Evolutionary conservation across 1,139 yeast species (phyloP).

Genomic region (Yamadazyma atlantica): DNA sequence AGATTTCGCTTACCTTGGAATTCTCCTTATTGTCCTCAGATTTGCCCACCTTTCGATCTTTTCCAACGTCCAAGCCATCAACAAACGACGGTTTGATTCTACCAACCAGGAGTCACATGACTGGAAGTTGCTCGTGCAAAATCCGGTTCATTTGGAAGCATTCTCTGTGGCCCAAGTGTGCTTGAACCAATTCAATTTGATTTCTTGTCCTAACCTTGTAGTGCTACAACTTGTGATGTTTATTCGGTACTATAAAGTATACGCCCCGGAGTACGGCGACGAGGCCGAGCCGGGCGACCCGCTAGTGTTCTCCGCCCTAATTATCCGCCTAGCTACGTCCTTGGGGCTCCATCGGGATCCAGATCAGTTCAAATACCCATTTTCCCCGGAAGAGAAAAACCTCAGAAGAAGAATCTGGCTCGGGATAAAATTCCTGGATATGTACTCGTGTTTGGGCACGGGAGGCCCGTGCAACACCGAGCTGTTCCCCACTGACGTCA

Average conservation of each 20-base stretch:
- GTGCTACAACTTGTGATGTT: conserved; percentile 50
- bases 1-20: conserved; percentile 34
- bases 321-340: conserved; percentile 42
- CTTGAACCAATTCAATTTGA: conserved; percentile 37
- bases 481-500: conserved; percentile 31
- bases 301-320: conserved; percentile 34
- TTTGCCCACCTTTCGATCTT: conserved; percentile 30
- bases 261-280: conserved; percentile 54
- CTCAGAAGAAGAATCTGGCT: conserved; percentile 39
- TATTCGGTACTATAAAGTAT: conserved; percentile 36
- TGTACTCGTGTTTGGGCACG: conserved; percentile 29
- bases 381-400: conserved; percentile 24
- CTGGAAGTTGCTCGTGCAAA: conserved; percentile 9
- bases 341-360: conserved; percentile 50
- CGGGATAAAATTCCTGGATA: conserved; percentile 26
- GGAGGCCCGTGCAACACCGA: conserved; percentile 36
- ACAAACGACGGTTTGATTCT: conserved; percentile 18
- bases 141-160: conserved; percentile 29
- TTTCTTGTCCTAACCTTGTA: conserved; percentile 40
- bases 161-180: conserved; percentile 37
- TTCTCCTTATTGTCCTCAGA: conserved; percentile 27
- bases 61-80: conserved; percentile 28
- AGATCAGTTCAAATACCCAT: conserved; percentile 27
- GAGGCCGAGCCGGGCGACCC: conserved; percentile 49
- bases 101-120: conserved; percentile 9